Evolutionary conservation across 345 rosid genomes (phyloP), one percentile per base, ranked within the genome.

Genomic region (Angophora floribunda): DNA sequence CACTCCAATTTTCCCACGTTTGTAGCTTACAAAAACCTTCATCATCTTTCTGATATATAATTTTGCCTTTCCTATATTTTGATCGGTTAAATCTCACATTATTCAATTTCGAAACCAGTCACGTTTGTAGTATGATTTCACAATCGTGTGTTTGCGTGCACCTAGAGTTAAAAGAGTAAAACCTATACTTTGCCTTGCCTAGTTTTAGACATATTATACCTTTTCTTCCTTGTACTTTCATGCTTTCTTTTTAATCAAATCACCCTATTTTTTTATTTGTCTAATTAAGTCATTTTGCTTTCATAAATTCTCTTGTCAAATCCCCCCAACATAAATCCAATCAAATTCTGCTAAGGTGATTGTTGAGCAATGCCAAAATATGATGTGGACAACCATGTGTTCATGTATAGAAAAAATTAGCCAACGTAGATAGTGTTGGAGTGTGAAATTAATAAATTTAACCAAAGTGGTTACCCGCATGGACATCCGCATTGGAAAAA

Each of bases 281-380:
- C 59, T 53, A 30, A 65, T 30, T 7, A n/a, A 65, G 19, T 65
- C 19, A n/a, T 13, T 65, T 4, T n/a, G 6, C 41, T 65, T 65
- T 65, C 9, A 65, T 6, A 65, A n/a, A 28, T 61, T 28, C 28
- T 61, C 32, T 57, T 26, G 28, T 61, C n/a, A n/a, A n/a, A 30
- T 63, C 17, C 17, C 2, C 7, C 1, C 0, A 1, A 63, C 11
- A 2, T 16, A 30, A 67, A 67, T 67, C 41, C 11, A 1, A 30
- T 30, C 0, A 65, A 16, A 53, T 65, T 7, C 0, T 7, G 6
- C 5, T 16, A 6, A 65, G 0, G 41, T 65, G 41, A 30, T 15
- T 7, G 44, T 65, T 0, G 3, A 67, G 44, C 6, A 21, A 65
- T 1, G 10, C 11, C 78, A 65, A 30, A 30, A 8, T 32, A n/a